phyloP scores from a whole-genome alignment of 768 basidiomycete genomes.

The Phlebiopsis flavidoalba region DNA sequence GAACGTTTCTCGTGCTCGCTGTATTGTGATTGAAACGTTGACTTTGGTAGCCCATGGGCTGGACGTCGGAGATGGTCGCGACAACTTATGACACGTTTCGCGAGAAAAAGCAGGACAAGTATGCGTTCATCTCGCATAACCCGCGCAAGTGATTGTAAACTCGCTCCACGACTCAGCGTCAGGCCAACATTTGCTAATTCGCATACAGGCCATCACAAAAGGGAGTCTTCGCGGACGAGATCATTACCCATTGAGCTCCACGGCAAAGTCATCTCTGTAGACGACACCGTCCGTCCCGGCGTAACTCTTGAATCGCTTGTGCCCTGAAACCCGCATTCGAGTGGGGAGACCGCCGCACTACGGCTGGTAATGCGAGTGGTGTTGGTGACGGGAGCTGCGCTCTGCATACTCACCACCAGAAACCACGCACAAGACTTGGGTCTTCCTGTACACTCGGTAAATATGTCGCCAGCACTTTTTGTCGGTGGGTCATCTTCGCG shows the following conservation, averaged over 20 bases:
- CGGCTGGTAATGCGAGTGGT: conserved; percentile 84
- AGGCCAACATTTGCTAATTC: neutral
- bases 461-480: conserved; percentile 70
- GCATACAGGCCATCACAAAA: conserved; percentile 50
- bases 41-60: conserved; percentile 79
- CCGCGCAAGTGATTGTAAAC: conserved; percentile 60
- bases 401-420: conserved; percentile 79
- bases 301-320: conserved; percentile 72
- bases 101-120: conserved; percentile 85
- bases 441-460: conserved; percentile 78
- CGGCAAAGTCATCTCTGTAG: conserved; percentile 60
- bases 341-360: conserved; percentile 67
- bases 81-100: conserved; percentile 61
- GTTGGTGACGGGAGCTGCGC: conserved; percentile 91
- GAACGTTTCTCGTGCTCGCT: neutral
- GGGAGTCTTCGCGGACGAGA: conserved; percentile 82
- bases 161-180: neutral
- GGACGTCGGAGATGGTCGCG: conserved; percentile 93
- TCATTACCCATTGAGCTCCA: conserved; percentile 79
- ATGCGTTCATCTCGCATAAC: conserved; percentile 85
- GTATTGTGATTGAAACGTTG: conserved; percentile 2
- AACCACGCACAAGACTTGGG: conserved; percentile 71
- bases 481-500: conserved; percentile 47
- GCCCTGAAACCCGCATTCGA: conserved; percentile 85
- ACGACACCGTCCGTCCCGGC: conserved; percentile 86